Evolutionary conservation across 2,329 filamentous ascomycete genomes (phyloP), one percentile per base, ranked within the genome.

Genomic region (Atkinsonella texensis): DNA sequence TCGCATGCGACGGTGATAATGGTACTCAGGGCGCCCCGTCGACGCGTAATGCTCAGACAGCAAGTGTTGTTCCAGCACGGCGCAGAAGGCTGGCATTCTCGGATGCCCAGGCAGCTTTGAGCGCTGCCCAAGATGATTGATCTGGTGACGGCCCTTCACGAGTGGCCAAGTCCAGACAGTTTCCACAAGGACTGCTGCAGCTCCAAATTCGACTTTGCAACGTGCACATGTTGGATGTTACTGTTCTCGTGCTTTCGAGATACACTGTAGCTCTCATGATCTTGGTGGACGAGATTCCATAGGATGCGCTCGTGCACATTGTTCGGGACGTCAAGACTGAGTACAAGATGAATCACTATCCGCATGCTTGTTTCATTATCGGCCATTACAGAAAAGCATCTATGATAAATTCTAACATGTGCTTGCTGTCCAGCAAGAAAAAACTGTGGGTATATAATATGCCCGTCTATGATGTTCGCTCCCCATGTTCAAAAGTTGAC

Each of bases 21-120:
- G 20, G 20, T 23, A 23, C 20, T 23, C 20, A 23, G 20, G 20
- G 20, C 20, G 5, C 20, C n/a, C n/a, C n/a, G n/a, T n/a, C 20
- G 83, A 48, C 84, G 95, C 67, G 96, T 70, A 94, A 94, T 63
- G 91, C 91, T 3, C 87, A 95, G 68, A 94, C 88, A 3, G 88
- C 89, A 1, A 84, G 90, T 15, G 90, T 96, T 64, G 85, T 96
- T 12, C 74, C 96, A 46, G 90, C 89, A 2, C 80, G 91, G 53
- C 78, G 90, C 55, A 96, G 87, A 41, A 77, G 91, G 52, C 71
- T 96, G 52, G 87, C 89, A 9, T 97, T 96, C 72, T 71, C 96
- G 58, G 95, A 95, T 64, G 89, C 89, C 5, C 88, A 95, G 67
- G 90, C 90, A 11, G 85, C 89, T 1, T 79, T 95, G 95, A 69